These are phyloP conservation scores for Cryptococcus hybrid DNA, from an alignment of 1,284 basidiomycete species.

Conservation along the genomic window DNA sequence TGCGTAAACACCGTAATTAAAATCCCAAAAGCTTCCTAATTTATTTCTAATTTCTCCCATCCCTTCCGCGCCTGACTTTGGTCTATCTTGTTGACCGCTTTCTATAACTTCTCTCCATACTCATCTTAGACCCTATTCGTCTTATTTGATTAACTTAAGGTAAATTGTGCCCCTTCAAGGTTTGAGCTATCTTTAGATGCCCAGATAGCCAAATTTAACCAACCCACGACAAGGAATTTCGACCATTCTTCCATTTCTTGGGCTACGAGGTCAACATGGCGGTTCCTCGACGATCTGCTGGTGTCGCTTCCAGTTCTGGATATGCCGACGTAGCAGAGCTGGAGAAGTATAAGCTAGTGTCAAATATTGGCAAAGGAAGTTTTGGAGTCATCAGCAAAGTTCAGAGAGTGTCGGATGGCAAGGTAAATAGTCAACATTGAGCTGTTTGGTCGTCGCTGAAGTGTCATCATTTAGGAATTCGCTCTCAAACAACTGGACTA, in stretches of 20 bases:
- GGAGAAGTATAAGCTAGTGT: slow-evolving; percentile 78
- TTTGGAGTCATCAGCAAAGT: slow-evolving; percentile 97
- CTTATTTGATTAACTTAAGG: not conserved
- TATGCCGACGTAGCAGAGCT: slow-evolving; percentile 54
- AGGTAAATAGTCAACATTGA: slow-evolving; percentile 57
- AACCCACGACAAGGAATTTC: too few species aligned
- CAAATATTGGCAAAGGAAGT: slow-evolving; percentile 93
- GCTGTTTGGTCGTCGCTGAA: not conserved
- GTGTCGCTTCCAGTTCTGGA: slow-evolving; percentile 9
- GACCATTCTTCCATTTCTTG: not conserved
- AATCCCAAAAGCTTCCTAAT: not conserved
- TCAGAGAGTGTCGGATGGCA: slow-evolving; percentile 74
- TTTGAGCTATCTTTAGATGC: not conserved
- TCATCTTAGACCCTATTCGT: not conserved
- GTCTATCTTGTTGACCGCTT: not conserved
- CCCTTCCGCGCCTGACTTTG: slow-evolving; percentile 14
- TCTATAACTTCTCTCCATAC: not conserved
- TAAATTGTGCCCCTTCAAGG: not conserved
- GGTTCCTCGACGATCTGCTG: slow-evolving; percentile 18
- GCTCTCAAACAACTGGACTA: slow-evolving; percentile 96
- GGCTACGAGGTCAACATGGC: slow-evolving; percentile 14
- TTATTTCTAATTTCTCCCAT: slow-evolving; percentile 13
- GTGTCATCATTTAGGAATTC: slow-evolving; percentile 59
- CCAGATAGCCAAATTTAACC: not conserved
- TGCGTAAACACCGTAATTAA: too few species aligned